These are phyloP conservation scores for Saturnispora silvae DNA, from an alignment of 805 yeast species.

Conservation along the genomic window DNA sequence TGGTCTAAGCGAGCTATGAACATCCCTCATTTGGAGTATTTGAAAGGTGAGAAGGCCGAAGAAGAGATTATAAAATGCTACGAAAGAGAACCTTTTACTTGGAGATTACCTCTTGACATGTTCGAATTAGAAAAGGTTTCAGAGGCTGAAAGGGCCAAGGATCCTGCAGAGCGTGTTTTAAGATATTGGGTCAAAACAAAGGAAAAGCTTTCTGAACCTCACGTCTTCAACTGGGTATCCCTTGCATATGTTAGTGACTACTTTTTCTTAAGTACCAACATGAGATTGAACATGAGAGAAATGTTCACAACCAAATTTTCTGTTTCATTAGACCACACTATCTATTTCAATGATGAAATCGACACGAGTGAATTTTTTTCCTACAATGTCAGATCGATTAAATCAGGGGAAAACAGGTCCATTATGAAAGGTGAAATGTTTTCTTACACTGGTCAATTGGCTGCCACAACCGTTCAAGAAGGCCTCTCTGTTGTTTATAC, in stretches of 20 bases:
- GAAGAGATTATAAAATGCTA: slow-evolving; percentile 19
- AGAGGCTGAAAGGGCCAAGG: slow-evolving; percentile 11
- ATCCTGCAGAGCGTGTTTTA: slow-evolving; percentile 19
- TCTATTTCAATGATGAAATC: slow-evolving; percentile 52
- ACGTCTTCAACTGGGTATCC: slow-evolving; percentile 42
- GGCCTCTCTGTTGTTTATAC: slow-evolving; percentile 35
- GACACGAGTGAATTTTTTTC: slow-evolving; percentile 36
- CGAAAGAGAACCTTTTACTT: slow-evolving; percentile 25
- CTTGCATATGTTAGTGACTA: slow-evolving; percentile 52
- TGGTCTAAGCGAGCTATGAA: slow-evolving; percentile 21
- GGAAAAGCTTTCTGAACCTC: slow-evolving; percentile 16
- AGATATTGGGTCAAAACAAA: slow-evolving; percentile 26
- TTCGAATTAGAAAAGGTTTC: slow-evolving; percentile 22
- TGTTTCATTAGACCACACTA: slow-evolving; percentile 55
- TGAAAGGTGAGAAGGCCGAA: slow-evolving; percentile 15
- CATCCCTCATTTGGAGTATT: slow-evolving; percentile 17
- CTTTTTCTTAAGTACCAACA: slow-evolving; percentile 40
- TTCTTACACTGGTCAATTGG: slow-evolving; percentile 36
- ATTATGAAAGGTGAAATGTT: slow-evolving; percentile 51
- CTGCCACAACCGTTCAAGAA: slow-evolving; percentile 58
- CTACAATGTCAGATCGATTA: slow-evolving; percentile 36
- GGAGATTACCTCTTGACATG: slow-evolving; percentile 26
- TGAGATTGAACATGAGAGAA: slow-evolving; percentile 39
- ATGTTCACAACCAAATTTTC: slow-evolving; percentile 38
- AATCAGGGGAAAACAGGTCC: slow-evolving; percentile 43